phyloP scores from a whole-genome alignment of 345 rosid species.

The Arabidopsis arenosa region DNA sequence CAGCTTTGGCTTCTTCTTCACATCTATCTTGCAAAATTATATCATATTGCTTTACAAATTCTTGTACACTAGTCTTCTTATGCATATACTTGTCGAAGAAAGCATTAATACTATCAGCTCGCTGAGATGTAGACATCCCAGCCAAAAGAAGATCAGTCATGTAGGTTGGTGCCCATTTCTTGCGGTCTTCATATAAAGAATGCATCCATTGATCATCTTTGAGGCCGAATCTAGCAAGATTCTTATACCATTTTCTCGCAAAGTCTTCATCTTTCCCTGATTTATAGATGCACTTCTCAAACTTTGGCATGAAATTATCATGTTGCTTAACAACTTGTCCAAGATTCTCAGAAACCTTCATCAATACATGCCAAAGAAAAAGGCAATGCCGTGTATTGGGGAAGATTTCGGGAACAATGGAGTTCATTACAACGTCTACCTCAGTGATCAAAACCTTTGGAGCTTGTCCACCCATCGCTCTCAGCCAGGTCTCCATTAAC shows the following conservation, averaged over 20 bases:
- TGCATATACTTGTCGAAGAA: conserved; percentile 70
- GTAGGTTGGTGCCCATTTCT: conserved; percentile 69
- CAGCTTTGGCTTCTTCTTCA: conserved; percentile 78
- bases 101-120: conserved; percentile 66
- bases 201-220: conserved; percentile 63
- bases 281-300: conserved; percentile 68
- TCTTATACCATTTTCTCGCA: conserved; percentile 65
- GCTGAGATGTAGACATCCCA: conserved; percentile 63
- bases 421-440: conserved; percentile 52
- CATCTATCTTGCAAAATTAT: conserved; percentile 61
- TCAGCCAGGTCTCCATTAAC: conserved; percentile 72
- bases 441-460: conserved; percentile 68
- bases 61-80: conserved; percentile 64
- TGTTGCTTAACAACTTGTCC: conserved; percentile 57
- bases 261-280: conserved; percentile 71
- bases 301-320: conserved; percentile 56
- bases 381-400: conserved; percentile 60
- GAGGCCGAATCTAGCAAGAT: conserved; percentile 62
- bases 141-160: conserved; percentile 58
- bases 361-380: conserved; percentile 64
- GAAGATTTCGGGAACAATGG: conserved; percentile 53
- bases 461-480: conserved; percentile 67
- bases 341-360: conserved; percentile 62
- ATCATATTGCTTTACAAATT: conserved; percentile 62
- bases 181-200: conserved; percentile 60